Evolutionary conservation across 805 yeast genomes (phyloP), one percentile per base, ranked within the genome.

Genomic region (Lachancea cidri): DNA sequence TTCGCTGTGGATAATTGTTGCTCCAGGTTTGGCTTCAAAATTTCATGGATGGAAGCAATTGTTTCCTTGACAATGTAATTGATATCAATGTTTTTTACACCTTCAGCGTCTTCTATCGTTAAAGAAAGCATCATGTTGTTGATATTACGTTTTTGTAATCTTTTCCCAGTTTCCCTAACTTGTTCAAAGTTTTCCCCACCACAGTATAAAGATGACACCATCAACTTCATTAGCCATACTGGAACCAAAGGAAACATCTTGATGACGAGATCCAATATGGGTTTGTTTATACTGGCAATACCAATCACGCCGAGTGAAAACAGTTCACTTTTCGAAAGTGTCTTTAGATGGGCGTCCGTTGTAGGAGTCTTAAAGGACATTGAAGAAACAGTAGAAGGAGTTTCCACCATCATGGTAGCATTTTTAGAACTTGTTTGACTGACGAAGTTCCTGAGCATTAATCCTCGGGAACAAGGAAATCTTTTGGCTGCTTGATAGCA

Each of bases 91-190:
- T 76, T 69, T 57, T 76, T 73, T 43, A 74, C 75, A 29, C 95
- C 96, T 49, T 86, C 86, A 40, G 96, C 82, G 42, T 93, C 95
- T 65, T 89, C 98, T 39, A 89, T 88, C 13, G 96, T 86, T 60
- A 87, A 77, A 1, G 94, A 83, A n/a, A 89, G 69, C 95, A 89
- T 87, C 95, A 89, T 86, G 69, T 89, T 91, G 51, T 85, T 78
- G 56, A 88, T 84, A 7, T 95, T 95, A 46, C 95, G 73, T 38
- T 73, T 62, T 41, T 77, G 70, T 50, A 89, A 71, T 44, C 77
- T 69, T 41, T 71, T 66, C 39, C 95, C 95, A 3, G 95, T 83
- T 41, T 69, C 60, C 40, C 77, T 69, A 11, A 89, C 93, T 49
- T 88, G 84, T 8, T 64, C 63, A 41, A 82, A 73, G 45, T 75